Conservation (phyloP, 805 yeast species). For the Starmerella sp. region DNA sequence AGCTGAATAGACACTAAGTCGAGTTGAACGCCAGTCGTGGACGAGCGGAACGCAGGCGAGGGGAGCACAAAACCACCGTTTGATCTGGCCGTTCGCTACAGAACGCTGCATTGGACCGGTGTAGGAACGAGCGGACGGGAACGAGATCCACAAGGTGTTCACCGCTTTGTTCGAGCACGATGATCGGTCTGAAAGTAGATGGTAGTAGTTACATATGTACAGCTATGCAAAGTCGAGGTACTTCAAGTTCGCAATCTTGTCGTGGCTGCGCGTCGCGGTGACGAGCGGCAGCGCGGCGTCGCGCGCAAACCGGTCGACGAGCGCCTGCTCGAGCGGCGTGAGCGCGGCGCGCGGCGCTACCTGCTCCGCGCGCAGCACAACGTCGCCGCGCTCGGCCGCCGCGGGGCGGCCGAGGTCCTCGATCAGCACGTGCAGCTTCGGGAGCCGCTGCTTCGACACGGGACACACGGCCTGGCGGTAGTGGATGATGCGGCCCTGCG, state of each 20-base stretch:
- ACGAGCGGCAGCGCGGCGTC: conserved; percentile 3
- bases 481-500: conserved; percentile 23
- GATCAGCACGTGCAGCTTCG: conserved; percentile 21
- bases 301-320: not conserved
- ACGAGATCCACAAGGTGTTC: no score
- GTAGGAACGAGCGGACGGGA: no score
- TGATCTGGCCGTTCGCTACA: no score
- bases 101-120: no score
- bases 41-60: no score
- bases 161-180: no score
- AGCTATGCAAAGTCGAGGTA: conserved; percentile 1
- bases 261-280: conserved; percentile 8
- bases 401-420: conserved; percentile 20
- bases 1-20: no score
- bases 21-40: no score
- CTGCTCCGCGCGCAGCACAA: conserved; percentile 5
- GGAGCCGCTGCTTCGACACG: conserved; percentile 27
- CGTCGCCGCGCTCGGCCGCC: conserved; percentile 1
- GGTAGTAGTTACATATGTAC: not conserved
- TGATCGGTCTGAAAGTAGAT: no score
- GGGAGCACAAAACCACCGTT: no score
- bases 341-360: conserved; percentile 4
- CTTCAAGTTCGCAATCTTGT: conserved; percentile 2
- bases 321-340: conserved; percentile 8
- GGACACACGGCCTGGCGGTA: conserved; percentile 27